A percentile compares a stretch with the other conserved stretches of the same genome.
Evolutionary conservation across 2,329 filamentous ascomycete species (phyloP).

Genomic region (Pseudopithomyces chartarum): DNA sequence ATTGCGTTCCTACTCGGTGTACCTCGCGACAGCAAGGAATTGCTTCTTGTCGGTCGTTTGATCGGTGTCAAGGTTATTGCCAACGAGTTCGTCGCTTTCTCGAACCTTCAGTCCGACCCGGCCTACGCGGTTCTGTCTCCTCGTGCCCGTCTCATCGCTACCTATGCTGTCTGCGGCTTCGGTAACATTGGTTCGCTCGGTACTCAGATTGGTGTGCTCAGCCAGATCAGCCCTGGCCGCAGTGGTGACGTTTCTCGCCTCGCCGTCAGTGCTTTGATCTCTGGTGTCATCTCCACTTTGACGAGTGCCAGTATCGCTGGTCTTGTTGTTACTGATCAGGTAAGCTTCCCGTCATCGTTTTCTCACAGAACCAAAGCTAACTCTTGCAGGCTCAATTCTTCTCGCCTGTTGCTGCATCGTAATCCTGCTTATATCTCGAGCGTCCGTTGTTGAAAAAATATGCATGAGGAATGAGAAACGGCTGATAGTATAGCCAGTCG

Average conservation of each 20-base stretch:
- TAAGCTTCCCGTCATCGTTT: slow-evolving; percentile 3
- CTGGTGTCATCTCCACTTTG: slow-evolving; percentile 78
- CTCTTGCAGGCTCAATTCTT: slow-evolving; percentile 11
- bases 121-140: slow-evolving; percentile 65
- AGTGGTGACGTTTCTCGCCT: slow-evolving; percentile 76
- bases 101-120: slow-evolving; percentile 54
- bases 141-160: slow-evolving; percentile 80
- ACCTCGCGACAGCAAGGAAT: slow-evolving; percentile 60
- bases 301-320: slow-evolving; percentile 66
- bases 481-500: neutral
- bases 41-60: slow-evolving; percentile 75
- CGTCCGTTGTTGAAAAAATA: neutral
- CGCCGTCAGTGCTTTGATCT: slow-evolving; percentile 76
- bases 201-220: slow-evolving; percentile 86
- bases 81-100: slow-evolving; percentile 82
- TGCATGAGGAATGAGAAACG: neutral
- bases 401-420: neutral
- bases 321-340: slow-evolving; percentile 61
- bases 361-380: slow-evolving; percentile 2
- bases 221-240: slow-evolving; percentile 76
- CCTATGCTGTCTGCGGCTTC: slow-evolving; percentile 76
- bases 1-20: slow-evolving; percentile 83
- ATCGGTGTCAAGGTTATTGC: slow-evolving; percentile 86
- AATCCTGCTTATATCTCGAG: neutral
- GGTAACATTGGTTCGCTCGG: slow-evolving; percentile 88